Percentiles rank a stretch among this genome's conserved stretches.
Evolutionary conservation across 352 stramenopile species (phyloP).

Genomic region (Phytophthora syringae): DNA sequence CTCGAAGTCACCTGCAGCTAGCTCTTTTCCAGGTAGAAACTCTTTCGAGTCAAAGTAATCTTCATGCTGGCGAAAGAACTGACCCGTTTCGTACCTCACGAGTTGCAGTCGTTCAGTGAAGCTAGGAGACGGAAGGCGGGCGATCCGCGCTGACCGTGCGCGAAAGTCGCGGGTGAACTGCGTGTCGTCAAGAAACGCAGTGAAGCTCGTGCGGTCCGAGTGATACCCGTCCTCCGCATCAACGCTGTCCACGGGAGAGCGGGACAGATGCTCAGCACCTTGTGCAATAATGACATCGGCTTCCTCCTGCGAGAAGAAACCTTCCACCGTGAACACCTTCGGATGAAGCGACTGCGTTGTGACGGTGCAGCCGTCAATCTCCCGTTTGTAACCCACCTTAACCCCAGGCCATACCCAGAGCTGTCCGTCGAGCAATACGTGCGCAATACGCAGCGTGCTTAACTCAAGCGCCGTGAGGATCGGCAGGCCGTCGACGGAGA

Average conservation of each 20-base stretch:
- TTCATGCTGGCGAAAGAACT: slow-evolving; percentile 82
- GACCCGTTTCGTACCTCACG: slow-evolving; percentile 68
- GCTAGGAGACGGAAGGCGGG: slow-evolving; percentile 54
- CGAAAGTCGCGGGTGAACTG: slow-evolving; percentile 72
- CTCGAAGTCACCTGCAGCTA: slow-evolving; percentile 48
- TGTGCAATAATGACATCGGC: slow-evolving; percentile 60
- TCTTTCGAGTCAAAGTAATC: slow-evolving; percentile 81
- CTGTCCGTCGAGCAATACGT: slow-evolving; percentile 73
- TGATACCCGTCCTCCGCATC: slow-evolving; percentile 69
- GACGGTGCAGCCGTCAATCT: slow-evolving; percentile 57
- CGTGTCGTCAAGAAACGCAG: slow-evolving; percentile 71
- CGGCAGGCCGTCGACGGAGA: slow-evolving; percentile 56
- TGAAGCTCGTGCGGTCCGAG: slow-evolving; percentile 68
- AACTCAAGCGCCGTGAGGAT: slow-evolving; percentile 50
- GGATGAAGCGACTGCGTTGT: slow-evolving; percentile 68
- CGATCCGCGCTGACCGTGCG: slow-evolving; percentile 48
- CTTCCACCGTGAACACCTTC: slow-evolving; percentile 71
- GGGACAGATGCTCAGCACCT: slow-evolving; percentile 50
- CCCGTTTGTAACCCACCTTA: slow-evolving; percentile 63
- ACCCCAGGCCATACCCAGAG: slow-evolving; percentile 84
- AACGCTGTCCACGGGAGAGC: slow-evolving; percentile 64
- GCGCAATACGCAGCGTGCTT: slow-evolving; percentile 50
- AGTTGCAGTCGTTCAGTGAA: slow-evolving; percentile 70
- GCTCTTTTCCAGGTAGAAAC: slow-evolving; percentile 54
- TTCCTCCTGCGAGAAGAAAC: slow-evolving; percentile 67